Evolutionary conservation across 202 grass and related monocot species (phyloP).

Genomic region (Setaria italica): DNA sequence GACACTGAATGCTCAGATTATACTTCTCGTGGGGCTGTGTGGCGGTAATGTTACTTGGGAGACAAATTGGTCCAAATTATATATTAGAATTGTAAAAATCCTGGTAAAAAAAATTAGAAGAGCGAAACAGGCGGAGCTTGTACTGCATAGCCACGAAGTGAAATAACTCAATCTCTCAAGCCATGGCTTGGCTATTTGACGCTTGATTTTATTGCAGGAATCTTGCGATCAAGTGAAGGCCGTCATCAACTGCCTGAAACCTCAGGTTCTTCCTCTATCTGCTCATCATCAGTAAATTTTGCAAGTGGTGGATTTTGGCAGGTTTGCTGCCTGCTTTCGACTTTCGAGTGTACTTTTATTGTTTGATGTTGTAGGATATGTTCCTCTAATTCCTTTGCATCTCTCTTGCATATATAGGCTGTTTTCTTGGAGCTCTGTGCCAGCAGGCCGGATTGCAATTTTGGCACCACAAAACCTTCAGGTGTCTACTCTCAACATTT

Average conservation of each 20-base stretch:
- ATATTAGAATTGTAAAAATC: neutral
- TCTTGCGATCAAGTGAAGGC: slow-evolving; percentile 87
- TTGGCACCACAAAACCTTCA: slow-evolving; percentile 81
- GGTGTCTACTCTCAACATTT: slow-evolving; percentile 50
- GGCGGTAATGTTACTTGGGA: neutral
- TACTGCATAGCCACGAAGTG: neutral
- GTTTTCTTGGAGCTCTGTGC: slow-evolving; percentile 93
- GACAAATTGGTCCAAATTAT: neutral
- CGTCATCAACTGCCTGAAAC: slow-evolving; percentile 83
- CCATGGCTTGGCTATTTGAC: neutral
- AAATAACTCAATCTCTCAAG: neutral
- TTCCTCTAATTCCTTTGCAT: slow-evolving; percentile 28
- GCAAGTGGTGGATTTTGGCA: slow-evolving; percentile 47
- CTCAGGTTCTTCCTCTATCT: slow-evolving; percentile 82
- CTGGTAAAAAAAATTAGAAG: neutral
- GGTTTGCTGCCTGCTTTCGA: slow-evolving; percentile 47
- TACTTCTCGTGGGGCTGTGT: neutral
- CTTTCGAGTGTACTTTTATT: neutral
- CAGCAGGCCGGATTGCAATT: slow-evolving; percentile 78
- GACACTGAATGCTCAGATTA: neutral
- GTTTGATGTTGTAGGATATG: slow-evolving; percentile 12
- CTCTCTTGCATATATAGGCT: slow-evolving; percentile 55
- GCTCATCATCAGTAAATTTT: slow-evolving; percentile 44
- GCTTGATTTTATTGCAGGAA: slow-evolving; percentile 59
- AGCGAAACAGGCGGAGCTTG: neutral